Evolutionary conservation across 805 yeast genomes (phyloP).

Genomic region (Metschnikowia dekortorum): DNA sequence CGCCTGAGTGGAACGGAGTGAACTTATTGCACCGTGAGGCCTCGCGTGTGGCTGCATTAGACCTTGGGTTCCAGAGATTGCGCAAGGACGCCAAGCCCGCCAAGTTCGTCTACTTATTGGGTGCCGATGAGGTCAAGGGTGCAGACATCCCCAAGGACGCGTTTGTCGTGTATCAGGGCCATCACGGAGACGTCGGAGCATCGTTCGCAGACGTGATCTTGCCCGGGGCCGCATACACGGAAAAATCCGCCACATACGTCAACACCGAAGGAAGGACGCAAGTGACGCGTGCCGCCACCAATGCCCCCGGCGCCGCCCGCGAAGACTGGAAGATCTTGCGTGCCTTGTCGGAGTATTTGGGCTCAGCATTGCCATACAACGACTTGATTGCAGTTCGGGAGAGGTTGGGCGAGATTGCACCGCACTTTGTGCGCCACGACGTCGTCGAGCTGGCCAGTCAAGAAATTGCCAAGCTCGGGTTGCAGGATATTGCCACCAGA

Average conservation of each 20-base stretch:
- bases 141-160: conserved; percentile 76
- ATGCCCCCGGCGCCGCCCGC: conserved; percentile 84
- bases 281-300: conserved; percentile 78
- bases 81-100: conserved; percentile 50
- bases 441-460: conserved; percentile 63
- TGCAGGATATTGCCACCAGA: conserved; percentile 41
- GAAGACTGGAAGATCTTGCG: conserved; percentile 88
- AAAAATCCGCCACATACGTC: conserved; percentile 77
- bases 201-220: conserved; percentile 81
- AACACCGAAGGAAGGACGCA: conserved; percentile 91
- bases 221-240: conserved; percentile 88
- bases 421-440: conserved; percentile 73
- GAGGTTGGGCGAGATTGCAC: conserved; percentile 73
- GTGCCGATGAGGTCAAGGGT: conserved; percentile 75
- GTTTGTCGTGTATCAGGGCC: conserved; percentile 86
- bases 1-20: conserved; percentile 76
- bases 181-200: conserved; percentile 89
- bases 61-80: conserved; percentile 66
- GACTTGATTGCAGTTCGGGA: conserved; percentile 62
- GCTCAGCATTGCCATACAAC: conserved; percentile 70
- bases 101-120: conserved; percentile 73
- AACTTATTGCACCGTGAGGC: conserved; percentile 81
- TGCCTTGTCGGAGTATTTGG: conserved; percentile 76
- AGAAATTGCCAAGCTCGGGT: conserved; percentile 54
- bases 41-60: conserved; percentile 82